These are phyloP conservation scores for Aspergillus novoparasiticus DNA, from an alignment of 2,329 filamentous ascomycete genomes.

Conservation along the genomic window DNA sequence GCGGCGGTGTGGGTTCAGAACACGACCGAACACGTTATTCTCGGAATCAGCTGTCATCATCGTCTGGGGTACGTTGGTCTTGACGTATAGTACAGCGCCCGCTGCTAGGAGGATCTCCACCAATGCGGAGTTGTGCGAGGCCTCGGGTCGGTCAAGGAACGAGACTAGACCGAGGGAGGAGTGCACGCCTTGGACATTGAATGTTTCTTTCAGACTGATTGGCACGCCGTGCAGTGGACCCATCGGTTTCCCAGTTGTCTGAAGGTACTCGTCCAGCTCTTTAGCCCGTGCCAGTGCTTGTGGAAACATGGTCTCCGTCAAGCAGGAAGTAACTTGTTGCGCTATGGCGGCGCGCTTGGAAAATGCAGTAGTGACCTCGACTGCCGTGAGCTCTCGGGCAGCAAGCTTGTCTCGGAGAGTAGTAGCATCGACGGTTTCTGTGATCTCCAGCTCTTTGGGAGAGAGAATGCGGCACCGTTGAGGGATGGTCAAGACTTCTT, in stretches of 20 bases:
- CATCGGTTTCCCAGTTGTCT: conserved; percentile 21
- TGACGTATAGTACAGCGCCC: conserved; percentile 67
- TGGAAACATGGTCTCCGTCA: conserved; percentile 38
- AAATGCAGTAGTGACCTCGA: conserved; percentile 32
- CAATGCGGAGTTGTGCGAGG: conserved; percentile 53
- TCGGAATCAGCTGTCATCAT: conserved; percentile 48
- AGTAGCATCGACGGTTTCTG: neutral
- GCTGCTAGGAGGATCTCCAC: conserved; percentile 59
- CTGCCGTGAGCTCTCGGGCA: conserved; percentile 8
- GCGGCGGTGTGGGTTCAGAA: conserved; percentile 64
- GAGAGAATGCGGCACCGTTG: neutral
- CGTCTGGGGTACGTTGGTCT: conserved; percentile 68
- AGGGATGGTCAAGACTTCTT: neutral
- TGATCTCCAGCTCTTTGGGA: neutral
- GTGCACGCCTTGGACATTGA: conserved; percentile 20
- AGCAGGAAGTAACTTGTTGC: conserved; percentile 33
- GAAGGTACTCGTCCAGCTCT: conserved; percentile 32
- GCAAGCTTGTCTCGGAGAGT: conserved; percentile 4
- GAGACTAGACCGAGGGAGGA: conserved; percentile 58
- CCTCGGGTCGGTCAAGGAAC: conserved; percentile 60
- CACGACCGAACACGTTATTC: conserved; percentile 63
- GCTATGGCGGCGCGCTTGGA: conserved; percentile 40
- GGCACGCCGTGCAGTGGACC: conserved; percentile 40
- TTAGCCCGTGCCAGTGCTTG: conserved; percentile 34
- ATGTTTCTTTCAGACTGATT: conserved; percentile 34